These are phyloP conservation scores for Helianthus annuus DNA, from an alignment of 129 eudicot genomes.

Conservation along the genomic window DNA sequence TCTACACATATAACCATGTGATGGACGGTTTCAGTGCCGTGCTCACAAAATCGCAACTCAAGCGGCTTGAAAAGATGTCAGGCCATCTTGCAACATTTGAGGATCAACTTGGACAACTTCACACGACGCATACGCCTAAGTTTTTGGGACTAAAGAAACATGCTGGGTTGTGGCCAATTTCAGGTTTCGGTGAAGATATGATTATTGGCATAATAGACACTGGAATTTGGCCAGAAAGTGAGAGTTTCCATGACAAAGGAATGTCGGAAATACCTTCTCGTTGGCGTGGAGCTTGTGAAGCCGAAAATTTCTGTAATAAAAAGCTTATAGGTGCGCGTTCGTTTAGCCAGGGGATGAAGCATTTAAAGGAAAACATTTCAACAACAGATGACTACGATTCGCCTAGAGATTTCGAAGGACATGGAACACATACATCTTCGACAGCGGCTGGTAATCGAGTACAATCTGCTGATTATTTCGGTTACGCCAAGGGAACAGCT, in stretches of 20 bases:
- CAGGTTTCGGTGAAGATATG: constrained; percentile 50
- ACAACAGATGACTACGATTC: constrained; percentile 48
- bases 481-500: constrained; percentile 53
- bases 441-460: constrained; percentile 47
- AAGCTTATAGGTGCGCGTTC: constrained; percentile 54
- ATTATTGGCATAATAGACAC: constrained; percentile 53
- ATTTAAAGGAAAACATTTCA: constrained; percentile 25
- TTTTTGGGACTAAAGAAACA: constrained; percentile 41
- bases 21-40: constrained; percentile 50
- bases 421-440: constrained; percentile 58
- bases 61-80: constrained; percentile 27
- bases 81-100: constrained; percentile 41
- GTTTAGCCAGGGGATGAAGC: constrained; percentile 51
- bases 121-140: constrained; percentile 49
- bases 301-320: constrained; percentile 36
- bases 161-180: constrained; percentile 46
- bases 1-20: constrained; percentile 51
- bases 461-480: constrained; percentile 36
- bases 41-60: constrained; percentile 29
- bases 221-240: constrained; percentile 57
- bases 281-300: constrained; percentile 53
- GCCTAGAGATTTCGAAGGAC: constrained; percentile 50
- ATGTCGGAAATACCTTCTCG: constrained; percentile 50
- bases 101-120: constrained; percentile 43
- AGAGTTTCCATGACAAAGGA: constrained; percentile 49